Evolutionary conservation across 495 filamentous ascomycete species (phyloP).

Genomic region (Clavariopsis aquatica): DNA sequence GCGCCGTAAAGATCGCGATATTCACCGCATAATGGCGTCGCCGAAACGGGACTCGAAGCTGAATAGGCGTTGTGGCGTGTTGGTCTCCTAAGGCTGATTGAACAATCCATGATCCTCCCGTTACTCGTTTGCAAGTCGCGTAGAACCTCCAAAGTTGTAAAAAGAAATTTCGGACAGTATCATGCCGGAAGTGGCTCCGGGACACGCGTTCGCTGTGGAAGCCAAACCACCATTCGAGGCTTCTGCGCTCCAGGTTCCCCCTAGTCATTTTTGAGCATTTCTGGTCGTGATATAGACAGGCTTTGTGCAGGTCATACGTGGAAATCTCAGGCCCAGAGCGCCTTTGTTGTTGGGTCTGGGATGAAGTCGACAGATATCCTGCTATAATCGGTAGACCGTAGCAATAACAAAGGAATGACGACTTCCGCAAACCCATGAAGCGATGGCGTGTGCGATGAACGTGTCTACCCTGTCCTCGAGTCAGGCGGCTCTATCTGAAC

Average conservation of each 20-base stretch:
- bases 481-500: slow-evolving; percentile 30
- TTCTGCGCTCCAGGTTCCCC: slow-evolving; percentile 5
- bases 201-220: background rate
- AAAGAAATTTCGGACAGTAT: background rate
- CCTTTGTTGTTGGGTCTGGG: background rate
- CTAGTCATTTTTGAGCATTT: slow-evolving; percentile 1
- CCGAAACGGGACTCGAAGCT: background rate
- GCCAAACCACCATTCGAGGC: background rate
- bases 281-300: slow-evolving; percentile 22
- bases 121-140: background rate
- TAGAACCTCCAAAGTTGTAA: background rate
- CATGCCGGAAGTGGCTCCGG: background rate
- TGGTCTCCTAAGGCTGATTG: slow-evolving; percentile 9
- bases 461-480: slow-evolving; percentile 30
- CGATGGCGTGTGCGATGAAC: slow-evolving; percentile 27
- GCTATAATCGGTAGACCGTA: slow-evolving; percentile 30
- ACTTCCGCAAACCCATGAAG: slow-evolving; percentile 23
- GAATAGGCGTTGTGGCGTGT: background rate
- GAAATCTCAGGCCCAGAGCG: background rate
- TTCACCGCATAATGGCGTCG: background rate
- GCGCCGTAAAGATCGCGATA: slow-evolving; percentile 6
- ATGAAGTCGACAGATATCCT: slow-evolving; percentile 6
- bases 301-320: slow-evolving; percentile 12
- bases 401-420: slow-evolving; percentile 27
- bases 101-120: slow-evolving; percentile 3